phyloP scores from a whole-genome alignment of 164 flowering plant species.

The Taxillus chinensis region DNA sequence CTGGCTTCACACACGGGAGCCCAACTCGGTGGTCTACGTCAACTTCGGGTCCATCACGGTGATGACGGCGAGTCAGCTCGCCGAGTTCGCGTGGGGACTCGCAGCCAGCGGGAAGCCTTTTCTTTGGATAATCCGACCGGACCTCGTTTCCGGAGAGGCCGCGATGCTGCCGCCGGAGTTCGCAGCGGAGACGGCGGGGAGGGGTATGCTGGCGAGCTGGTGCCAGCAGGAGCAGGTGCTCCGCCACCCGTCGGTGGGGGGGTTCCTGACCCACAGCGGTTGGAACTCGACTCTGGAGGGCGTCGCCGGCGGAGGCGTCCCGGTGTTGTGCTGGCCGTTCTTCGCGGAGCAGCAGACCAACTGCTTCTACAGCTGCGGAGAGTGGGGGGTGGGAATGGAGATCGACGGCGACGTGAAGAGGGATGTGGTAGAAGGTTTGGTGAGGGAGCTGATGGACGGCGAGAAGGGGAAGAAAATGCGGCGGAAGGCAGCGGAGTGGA shows the following conservation, averaged over 20 bases:
- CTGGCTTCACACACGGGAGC: conserved; percentile 22
- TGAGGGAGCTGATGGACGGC: too few relatives aligned
- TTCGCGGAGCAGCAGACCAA: too few relatives aligned
- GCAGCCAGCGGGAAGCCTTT: conserved; percentile 22
- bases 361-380: too few relatives aligned
- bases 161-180: conserved; percentile 15
- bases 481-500: too few relatives aligned
- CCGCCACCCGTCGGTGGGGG: too few relatives aligned
- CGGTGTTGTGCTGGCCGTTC: too few relatives aligned
- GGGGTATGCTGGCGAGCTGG: conserved; percentile 17
- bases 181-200: conserved; percentile 9
- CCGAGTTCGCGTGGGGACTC: conserved; percentile 39
- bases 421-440: too few relatives aligned
- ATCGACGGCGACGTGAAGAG: too few relatives aligned
- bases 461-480: too few relatives aligned
- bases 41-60: conserved; percentile 33
- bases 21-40: conserved; percentile 24
- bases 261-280: too few relatives aligned
- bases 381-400: too few relatives aligned
- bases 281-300: too few relatives aligned
- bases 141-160: conserved; percentile 13
- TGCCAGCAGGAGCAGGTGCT: conserved; percentile 8
- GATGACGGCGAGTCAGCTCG: conserved; percentile 18
- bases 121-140: conserved; percentile 14
- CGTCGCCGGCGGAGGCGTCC: not conserved